Evolutionary conservation across 495 filamentous ascomycete species (phyloP), one percentile per base, ranked within the genome.

Genomic region (Daldinia decipiens): DNA sequence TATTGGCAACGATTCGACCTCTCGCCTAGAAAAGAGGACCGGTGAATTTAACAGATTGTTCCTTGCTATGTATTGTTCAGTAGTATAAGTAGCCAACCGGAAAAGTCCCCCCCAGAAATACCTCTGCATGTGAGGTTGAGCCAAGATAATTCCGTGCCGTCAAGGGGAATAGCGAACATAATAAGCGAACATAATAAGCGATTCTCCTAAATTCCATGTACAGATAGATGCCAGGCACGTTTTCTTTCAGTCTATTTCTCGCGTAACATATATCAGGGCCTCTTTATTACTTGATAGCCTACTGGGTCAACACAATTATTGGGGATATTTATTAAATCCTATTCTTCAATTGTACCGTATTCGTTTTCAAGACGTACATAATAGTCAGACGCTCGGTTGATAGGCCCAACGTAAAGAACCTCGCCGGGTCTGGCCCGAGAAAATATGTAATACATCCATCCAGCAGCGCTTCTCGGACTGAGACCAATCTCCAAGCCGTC

Each of bases 401-500:
- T 26, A n/a, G 27, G 9, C 62, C 58, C 27, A 59, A 67, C 26
- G 38, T 55, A 52, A 13, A 59, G 17, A 55, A 61, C 36, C 47
- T 62, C 31, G 19, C 38, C 43, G 38, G 38, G 31, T 55, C 47
- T 63, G 52, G 27, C 58, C 50, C 55, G 55, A 62, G 65, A 62
- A 47, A 47, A 47, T 47, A 47, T 59, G 65, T 60, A 62, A 62
- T 69, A 73, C 29, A 32, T 65, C 70, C 65, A 62, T 45, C 60
- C 60, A 45, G 65, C 59, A 54, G 50, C 59, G 36, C 59, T 54
- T 39, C 56, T 62, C 31, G 38, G 34, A 54, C 57, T 36, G 19
- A 45, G 65, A 57, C n/a, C 56, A 21, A 56, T 69, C 70, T 73
- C 70, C 70, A 73, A 73, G 58, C 56, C 47, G 24, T 58, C 70